Evolutionary conservation across 495 filamentous ascomycete species (phyloP), one percentile per base, ranked within the genome.

Genomic region (Rusavskia elegans): DNA sequence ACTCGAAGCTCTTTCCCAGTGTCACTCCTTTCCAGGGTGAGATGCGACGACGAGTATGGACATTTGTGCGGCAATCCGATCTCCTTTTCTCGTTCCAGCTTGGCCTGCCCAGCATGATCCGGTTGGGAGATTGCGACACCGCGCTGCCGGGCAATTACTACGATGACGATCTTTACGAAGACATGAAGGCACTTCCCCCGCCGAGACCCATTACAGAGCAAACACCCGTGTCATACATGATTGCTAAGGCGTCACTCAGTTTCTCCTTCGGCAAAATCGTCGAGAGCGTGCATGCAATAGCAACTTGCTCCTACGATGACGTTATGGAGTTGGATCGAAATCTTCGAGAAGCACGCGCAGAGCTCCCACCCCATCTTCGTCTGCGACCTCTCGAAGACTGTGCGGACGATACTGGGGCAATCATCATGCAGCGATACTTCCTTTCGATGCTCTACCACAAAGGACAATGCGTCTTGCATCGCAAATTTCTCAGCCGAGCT

Each of bases 141-240:
- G 79, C 85, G 51, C 65, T 95, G 35, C 92, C 92, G 16, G 76
- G 83, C 55, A 99, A 97, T 64, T 72, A 96, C 23, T 90, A 87
- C 61, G 92, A 99, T 61, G 90, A 96, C 57, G 93, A 97, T 59
- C 85, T 97, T 45, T 80, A 83, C 45, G 83, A 89, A 45, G 80
- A 83, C 45, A 85, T 77, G 57, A 83, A 83, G 61, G 71, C 74
- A 9, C 70, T 97, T 23, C 92, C 92, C 11, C 78, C 80, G 5
- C 78, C 87, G 0, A 74, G 87, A 52, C 83, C 86, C 10, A 68
- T 71, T 36, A 74, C 75, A 19, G 89, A 96, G 64, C 78, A 85
- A 7, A 99, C 92, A 2, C 85, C 85, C 8, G 78, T 92, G 42
- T 85, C 83, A 2, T 96, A 88, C 67, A 79, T 96, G 78, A 93